phyloP scores from a whole-genome alignment of 768 basidiomycete genomes.

The Lactarius tabidus region DNA sequence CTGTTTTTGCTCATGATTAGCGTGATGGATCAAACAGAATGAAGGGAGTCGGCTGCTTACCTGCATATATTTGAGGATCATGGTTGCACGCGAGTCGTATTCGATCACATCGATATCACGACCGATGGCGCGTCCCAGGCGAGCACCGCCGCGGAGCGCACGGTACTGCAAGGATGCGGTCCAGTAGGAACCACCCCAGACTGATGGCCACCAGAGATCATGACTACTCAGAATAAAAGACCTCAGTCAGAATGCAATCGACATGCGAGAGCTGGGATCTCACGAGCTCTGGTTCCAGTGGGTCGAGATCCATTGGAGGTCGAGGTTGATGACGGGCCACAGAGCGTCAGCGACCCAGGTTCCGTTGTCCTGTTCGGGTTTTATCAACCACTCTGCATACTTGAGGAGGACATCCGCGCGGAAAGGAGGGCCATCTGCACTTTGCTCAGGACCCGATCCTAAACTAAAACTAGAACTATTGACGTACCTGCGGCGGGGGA shows the following conservation, averaged over 20 bases:
- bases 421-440: constrained; percentile 21
- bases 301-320: constrained; percentile 23
- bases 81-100: constrained; percentile 11
- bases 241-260: not conserved
- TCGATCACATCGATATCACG: not conserved
- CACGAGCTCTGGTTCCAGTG: constrained; percentile 25
- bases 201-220: constrained; percentile 22
- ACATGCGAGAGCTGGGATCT: not conserved
- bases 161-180: constrained; percentile 23
- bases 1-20: not conserved
- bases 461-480: not conserved
- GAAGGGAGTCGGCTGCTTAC: not conserved
- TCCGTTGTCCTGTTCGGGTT: constrained; percentile 19
- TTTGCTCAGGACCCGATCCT: not conserved
- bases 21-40: not conserved
- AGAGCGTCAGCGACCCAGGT: constrained; percentile 19
- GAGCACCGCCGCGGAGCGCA: constrained; percentile 24
- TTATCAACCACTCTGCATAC: constrained; percentile 19
- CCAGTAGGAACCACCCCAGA: constrained; percentile 24
- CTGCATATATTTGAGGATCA: constrained; percentile 23
- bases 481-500: constrained; percentile 19
- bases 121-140: constrained; percentile 14
- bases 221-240: not conserved
- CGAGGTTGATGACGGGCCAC: constrained; percentile 24
- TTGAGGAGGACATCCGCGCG: constrained; percentile 11